These are phyloP conservation scores for Rhododendron ferrugineum DNA, from an alignment of 148 eudicot species.

Conservation along the genomic window DNA sequence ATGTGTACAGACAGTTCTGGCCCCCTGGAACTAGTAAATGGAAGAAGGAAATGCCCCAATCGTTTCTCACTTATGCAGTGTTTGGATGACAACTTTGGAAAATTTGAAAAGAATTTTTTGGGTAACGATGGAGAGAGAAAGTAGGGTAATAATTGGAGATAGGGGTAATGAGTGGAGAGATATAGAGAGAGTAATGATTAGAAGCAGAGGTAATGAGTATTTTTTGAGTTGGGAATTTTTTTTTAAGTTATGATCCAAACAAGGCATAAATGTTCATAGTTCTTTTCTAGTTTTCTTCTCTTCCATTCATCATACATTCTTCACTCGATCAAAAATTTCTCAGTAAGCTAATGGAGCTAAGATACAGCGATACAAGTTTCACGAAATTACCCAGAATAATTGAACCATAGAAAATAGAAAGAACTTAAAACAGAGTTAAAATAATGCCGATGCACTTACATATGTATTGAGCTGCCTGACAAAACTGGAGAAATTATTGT, in stretches of 20 bases:
- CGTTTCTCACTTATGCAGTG: neutral
- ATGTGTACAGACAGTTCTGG: neutral
- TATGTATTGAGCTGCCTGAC: conserved; percentile 54
- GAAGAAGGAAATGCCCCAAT: neutral
- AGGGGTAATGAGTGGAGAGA: no score
- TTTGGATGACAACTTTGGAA: no score
- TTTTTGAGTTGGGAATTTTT: no score
- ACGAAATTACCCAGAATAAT: neutral
- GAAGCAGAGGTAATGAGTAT: no score
- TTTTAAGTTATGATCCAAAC: no score
- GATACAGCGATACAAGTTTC: neutral
- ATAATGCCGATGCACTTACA: conserved; percentile 27
- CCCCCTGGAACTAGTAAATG: neutral
- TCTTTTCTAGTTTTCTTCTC: neutral
- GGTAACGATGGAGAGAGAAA: no score
- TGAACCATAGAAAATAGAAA: neutral
- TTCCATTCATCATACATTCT: neutral
- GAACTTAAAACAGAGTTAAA: neutral
- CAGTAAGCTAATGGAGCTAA: neutral
- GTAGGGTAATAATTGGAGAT: no score
- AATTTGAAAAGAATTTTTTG: no score
- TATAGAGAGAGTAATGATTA: no score
- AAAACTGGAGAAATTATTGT: conserved; percentile 51
- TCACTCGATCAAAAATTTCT: neutral
- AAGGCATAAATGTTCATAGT: no score